A percentile compares a stretch with the other conserved stretches of the same genome.
These are phyloP conservation scores for Colletotrichum aenigma DNA, from an alignment of 2,329 filamentous ascomycete species.

Conservation along the genomic window DNA sequence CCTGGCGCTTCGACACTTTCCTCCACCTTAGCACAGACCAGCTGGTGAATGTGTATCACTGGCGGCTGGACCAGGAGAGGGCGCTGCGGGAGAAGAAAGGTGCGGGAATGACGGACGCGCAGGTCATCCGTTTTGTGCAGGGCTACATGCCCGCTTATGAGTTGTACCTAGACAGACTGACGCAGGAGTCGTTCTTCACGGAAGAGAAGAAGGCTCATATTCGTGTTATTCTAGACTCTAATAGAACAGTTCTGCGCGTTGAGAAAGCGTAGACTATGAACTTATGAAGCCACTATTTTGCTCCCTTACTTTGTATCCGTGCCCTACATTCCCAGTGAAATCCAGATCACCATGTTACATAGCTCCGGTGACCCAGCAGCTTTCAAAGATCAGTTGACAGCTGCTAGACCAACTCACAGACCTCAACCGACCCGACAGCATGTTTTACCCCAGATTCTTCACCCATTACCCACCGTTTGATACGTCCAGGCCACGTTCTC, in stretches of 20 bases:
- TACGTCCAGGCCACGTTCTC: not conserved
- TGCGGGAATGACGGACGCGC: conserved; percentile 9
- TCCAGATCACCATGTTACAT: not conserved
- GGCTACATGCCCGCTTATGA: conserved; percentile 20
- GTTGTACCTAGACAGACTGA: conserved; percentile 7
- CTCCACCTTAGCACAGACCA: conserved; percentile 12
- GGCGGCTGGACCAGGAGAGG: conserved; percentile 14
- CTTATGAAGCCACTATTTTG: not conserved
- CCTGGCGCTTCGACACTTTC: conserved; percentile 15
- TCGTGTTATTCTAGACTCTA: conserved; percentile 2
- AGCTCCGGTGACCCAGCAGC: not conserved
- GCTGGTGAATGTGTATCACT: conserved; percentile 12
- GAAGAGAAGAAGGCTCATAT: not conserved
- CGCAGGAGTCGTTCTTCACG: not conserved
- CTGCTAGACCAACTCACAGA: not conserved
- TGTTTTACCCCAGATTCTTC: not conserved
- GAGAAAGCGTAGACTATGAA: not conserved
- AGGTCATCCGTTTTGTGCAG: conserved; percentile 16
- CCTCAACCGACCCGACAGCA: not conserved
- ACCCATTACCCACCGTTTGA: not conserved
- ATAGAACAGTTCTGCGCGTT: not conserved
- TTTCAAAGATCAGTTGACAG: not conserved
- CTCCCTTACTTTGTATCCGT: accelerated
- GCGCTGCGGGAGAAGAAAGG: conserved; percentile 17
- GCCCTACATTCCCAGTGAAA: not conserved